These are phyloP conservation scores for Eucommia ulmoides DNA, from an alignment of 257 asterid genomes.

Conservation along the genomic window DNA sequence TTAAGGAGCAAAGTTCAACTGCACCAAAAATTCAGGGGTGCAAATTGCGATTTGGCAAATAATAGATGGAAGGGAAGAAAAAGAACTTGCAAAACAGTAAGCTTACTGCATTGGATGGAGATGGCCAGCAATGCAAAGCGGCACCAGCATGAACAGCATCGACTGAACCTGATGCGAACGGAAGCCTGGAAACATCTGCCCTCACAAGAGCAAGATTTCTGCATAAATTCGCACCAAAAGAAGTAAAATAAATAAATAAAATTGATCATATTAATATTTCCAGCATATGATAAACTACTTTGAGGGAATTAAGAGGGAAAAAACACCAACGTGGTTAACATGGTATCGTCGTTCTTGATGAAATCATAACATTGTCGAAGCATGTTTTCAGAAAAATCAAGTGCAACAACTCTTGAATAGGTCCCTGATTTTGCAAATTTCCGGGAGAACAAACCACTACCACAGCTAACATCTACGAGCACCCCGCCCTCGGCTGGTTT, in stretches of 20 bases:
- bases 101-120: slow-evolving; percentile 89
- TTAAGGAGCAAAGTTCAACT: no score
- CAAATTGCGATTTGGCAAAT: no score
- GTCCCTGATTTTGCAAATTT: slow-evolving; percentile 73
- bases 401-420: slow-evolving; percentile 74
- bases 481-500: slow-evolving; percentile 74
- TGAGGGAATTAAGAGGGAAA: slow-evolving; percentile 3
- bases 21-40: no score
- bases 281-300: neutral
- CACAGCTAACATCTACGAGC: slow-evolving; percentile 89
- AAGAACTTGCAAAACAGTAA: neutral
- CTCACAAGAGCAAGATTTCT: slow-evolving; percentile 89
- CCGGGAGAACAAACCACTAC: slow-evolving; percentile 91
- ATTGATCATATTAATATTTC: no score
- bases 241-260: no score
- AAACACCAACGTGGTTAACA: slow-evolving; percentile 58
- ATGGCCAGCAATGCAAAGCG: slow-evolving; percentile 98
- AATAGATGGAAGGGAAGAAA: no score
- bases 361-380: slow-evolving; percentile 84
- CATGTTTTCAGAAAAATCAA: slow-evolving; percentile 94
- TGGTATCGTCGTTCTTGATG: slow-evolving; percentile 48
- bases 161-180: slow-evolving; percentile 72
- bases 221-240: slow-evolving; percentile 12
- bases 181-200: slow-evolving; percentile 92
- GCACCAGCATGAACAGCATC: slow-evolving; percentile 99